A percentile compares a stretch with the other conserved stretches of the same genome.
Conservation (phyloP, 1,139 yeast genomes). For the Pichia sorboxylosa region DNA sequence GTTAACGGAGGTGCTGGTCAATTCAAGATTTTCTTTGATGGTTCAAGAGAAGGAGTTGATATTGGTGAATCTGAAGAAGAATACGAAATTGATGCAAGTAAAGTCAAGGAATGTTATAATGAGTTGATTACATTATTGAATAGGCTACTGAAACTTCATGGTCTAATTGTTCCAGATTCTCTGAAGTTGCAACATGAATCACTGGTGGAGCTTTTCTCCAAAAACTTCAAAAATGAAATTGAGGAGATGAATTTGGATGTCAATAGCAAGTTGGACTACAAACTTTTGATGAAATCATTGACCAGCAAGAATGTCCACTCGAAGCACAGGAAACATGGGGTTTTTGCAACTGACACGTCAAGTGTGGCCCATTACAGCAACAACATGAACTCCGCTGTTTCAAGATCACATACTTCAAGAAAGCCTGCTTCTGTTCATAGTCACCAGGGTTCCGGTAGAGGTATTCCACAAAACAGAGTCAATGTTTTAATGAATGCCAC, state of each 20-base stretch:
- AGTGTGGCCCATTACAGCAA: too few species aligned
- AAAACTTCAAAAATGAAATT: constrained; percentile 63
- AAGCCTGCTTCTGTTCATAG: constrained; percentile 3
- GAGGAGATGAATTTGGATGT: constrained; percentile 20
- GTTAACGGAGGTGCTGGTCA: constrained; percentile 89
- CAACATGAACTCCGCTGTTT: not conserved
- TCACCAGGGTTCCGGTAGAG: constrained; percentile 7
- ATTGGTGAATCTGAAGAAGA: constrained; percentile 22
- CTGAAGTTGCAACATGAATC: constrained; percentile 57
- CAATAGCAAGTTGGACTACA: constrained; percentile 8
- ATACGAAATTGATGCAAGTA: constrained; percentile 32
- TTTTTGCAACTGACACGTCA: constrained; percentile 1
- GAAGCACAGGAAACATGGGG: constrained; percentile 6
- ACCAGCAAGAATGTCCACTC: constrained; percentile 12
- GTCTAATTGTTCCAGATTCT: constrained; percentile 45
- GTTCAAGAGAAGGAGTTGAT: constrained; percentile 15
- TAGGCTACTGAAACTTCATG: constrained; percentile 61
- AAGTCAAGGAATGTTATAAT: constrained; percentile 52
- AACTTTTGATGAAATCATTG: constrained; percentile 11
- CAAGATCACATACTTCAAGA: not conserved
- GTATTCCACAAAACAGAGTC: too few species aligned
- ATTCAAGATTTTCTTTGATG: constrained; percentile 53
- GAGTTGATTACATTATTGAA: constrained; percentile 57
- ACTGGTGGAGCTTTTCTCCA: constrained; percentile 50
- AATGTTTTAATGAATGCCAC: too few species aligned